These are phyloP conservation scores for Heliosperma pusillum DNA, from an alignment of 148 eudicot species.

Conservation along the genomic window DNA sequence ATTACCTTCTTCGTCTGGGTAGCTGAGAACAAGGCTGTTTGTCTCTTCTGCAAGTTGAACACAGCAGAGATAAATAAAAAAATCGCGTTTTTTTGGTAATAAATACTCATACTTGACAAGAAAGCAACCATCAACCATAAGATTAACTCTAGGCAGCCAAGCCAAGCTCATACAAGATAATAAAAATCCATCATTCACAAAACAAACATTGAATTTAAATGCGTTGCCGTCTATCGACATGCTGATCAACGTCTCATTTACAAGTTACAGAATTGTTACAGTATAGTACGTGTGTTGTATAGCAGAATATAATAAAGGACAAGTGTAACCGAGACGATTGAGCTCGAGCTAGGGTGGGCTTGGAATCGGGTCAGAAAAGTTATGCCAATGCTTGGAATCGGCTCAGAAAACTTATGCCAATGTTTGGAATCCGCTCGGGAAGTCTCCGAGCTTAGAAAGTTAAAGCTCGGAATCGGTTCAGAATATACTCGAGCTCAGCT, in stretches of 20 bases:
- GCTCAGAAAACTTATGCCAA: too few species aligned
- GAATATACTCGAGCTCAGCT: too few species aligned
- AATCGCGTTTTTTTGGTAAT: neutral
- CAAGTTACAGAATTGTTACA: neutral
- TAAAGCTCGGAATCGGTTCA: too few species aligned
- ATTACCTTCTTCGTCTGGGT: slow-evolving; percentile 82
- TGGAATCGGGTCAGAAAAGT: too few species aligned
- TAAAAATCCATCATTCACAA: neutral
- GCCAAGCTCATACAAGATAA: neutral
- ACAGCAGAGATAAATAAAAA: neutral
- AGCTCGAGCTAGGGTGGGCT: too few species aligned
- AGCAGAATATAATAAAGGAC: neutral
- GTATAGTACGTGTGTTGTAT: neutral
- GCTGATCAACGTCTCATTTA: neutral
- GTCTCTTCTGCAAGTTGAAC: slow-evolving; percentile 38
- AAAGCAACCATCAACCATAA: neutral
- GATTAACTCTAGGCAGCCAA: neutral
- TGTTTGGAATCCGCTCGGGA: too few species aligned
- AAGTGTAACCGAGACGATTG: too few species aligned
- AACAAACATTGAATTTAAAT: neutral
- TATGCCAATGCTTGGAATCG: too few species aligned
- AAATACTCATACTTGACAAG: neutral
- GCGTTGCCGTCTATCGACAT: neutral
- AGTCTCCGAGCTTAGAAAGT: too few species aligned
- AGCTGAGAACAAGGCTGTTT: slow-evolving; percentile 85